phyloP scores from a whole-genome alignment of 1,284 basidiomycete species.

The Limonomyces culmigenus region DNA sequence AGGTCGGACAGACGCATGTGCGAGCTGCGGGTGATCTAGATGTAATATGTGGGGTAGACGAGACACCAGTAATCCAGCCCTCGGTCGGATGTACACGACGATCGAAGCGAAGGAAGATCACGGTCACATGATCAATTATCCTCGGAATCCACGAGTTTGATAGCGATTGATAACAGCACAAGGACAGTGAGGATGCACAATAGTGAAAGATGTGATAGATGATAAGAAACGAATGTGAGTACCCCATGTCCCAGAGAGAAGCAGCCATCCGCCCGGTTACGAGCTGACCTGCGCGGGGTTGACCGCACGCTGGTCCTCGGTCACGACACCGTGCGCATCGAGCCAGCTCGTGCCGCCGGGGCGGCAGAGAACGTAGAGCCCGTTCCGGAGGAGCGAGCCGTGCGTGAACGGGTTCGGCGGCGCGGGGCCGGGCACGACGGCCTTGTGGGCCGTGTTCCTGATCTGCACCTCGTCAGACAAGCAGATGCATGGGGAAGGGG shows the following conservation, averaged over 20 bases:
- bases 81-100: too few species aligned
- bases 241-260: too few species aligned
- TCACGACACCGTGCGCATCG: constrained; percentile 31
- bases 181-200: too few species aligned
- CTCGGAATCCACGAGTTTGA: too few species aligned
- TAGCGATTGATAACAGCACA: too few species aligned
- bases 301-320: constrained; percentile 48
- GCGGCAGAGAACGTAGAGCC: constrained; percentile 52
- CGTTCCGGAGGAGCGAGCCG: constrained; percentile 51
- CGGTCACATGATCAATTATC: too few species aligned
- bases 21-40: constrained; percentile 19
- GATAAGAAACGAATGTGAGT: too few species aligned
- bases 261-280: too few species aligned
- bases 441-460: constrained; percentile 64
- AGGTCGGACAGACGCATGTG: constrained; percentile 19
- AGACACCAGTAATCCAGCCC: too few species aligned
- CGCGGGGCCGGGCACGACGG: constrained; percentile 35
- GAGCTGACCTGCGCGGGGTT: too few species aligned
- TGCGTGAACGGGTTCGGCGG: constrained; percentile 70
- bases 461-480: constrained; percentile 24
- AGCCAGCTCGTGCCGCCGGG: constrained; percentile 60
- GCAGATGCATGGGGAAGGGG: constrained; percentile 4
- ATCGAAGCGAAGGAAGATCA: constrained; percentile 23
- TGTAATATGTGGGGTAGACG: too few species aligned
- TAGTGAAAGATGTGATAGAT: too few species aligned